Conservation (phyloP, 2,329 filamentous ascomycete species). For the Didymella pomorum region DNA sequence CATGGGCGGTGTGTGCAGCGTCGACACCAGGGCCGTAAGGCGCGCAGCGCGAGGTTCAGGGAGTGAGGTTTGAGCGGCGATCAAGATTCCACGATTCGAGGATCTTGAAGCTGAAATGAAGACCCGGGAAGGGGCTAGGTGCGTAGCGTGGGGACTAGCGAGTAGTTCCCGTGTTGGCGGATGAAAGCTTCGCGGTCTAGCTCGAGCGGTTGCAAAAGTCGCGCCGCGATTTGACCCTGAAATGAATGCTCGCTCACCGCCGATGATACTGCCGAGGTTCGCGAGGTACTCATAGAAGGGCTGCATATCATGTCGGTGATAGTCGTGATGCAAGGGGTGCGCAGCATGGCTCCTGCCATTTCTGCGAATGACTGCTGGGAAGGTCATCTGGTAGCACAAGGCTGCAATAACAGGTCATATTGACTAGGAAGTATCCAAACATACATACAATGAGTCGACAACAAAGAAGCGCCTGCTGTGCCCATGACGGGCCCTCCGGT, state of each 20-base stretch:
- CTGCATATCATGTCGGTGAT: neutral
- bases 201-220: slow-evolving; percentile 12
- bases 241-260: slow-evolving; percentile 1
- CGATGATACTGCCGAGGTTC: neutral
- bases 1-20: slow-evolving; percentile 6
- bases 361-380: slow-evolving; percentile 4
- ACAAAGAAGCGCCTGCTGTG: neutral
- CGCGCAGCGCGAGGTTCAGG: neutral
- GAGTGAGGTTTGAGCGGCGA: slow-evolving; percentile 2
- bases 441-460: slow-evolving; percentile 4
- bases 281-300: neutral
- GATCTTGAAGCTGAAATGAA: slow-evolving; percentile 6
- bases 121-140: slow-evolving; percentile 4
- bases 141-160: slow-evolving; percentile 14
- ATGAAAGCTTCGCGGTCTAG: slow-evolving; percentile 20
- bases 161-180: slow-evolving; percentile 18
- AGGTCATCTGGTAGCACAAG: slow-evolving; percentile 19
- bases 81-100: slow-evolving; percentile 15
- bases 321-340: slow-evolving; percentile 6
- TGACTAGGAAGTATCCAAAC: neutral
- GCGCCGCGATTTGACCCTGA: slow-evolving; percentile 1
- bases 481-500: slow-evolving; percentile 4
- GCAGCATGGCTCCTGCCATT: neutral
- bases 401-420: slow-evolving; percentile 16
- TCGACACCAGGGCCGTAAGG: neutral